Evolutionary conservation across 345 rosid species (phyloP).

Genomic region (Aquilaria malaccensis): DNA sequence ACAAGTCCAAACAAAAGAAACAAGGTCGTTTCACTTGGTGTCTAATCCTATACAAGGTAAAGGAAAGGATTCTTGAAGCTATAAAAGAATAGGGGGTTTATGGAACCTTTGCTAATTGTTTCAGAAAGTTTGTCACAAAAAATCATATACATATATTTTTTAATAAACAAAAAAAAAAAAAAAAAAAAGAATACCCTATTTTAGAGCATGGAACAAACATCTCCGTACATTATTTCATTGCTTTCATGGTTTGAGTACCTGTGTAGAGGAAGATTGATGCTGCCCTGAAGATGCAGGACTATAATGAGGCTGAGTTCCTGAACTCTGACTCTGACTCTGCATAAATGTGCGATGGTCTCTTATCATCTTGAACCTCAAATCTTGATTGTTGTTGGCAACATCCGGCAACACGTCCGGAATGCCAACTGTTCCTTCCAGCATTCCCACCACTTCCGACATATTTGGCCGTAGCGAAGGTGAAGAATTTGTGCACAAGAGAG

Average conservation of each 20-base stretch:
- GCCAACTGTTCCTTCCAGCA: conserved; percentile 26
- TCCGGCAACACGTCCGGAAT: conserved; percentile 20
- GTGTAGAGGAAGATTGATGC: conserved; percentile 1
- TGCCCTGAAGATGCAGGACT: background rate
- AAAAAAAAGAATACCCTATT: too few relatives aligned
- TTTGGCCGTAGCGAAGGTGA: conserved; percentile 32
- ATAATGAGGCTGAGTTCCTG: background rate
- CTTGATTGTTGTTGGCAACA: conserved; percentile 14
- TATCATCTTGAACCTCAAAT: conserved; percentile 21
- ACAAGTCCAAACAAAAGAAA: too few relatives aligned
- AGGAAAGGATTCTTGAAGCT: too few relatives aligned
- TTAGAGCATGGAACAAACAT: too few relatives aligned
- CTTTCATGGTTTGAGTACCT: background rate
- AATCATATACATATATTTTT: too few relatives aligned
- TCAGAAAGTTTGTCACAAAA: too few relatives aligned
- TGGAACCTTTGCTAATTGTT: too few relatives aligned
- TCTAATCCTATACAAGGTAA: too few relatives aligned
- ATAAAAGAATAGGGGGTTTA: too few relatives aligned
- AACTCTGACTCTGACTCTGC: conserved; percentile 3
- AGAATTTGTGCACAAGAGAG: conserved; percentile 30
- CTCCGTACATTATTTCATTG: too few relatives aligned
- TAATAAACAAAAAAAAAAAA: too few relatives aligned
- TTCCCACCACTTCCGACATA: conserved; percentile 28
- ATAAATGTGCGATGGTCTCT: conserved; percentile 19
- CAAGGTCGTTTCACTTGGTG: too few relatives aligned